Conservation (phyloP, 2,329 filamentous ascomycete species). For the Nakataea oryzae region DNA sequence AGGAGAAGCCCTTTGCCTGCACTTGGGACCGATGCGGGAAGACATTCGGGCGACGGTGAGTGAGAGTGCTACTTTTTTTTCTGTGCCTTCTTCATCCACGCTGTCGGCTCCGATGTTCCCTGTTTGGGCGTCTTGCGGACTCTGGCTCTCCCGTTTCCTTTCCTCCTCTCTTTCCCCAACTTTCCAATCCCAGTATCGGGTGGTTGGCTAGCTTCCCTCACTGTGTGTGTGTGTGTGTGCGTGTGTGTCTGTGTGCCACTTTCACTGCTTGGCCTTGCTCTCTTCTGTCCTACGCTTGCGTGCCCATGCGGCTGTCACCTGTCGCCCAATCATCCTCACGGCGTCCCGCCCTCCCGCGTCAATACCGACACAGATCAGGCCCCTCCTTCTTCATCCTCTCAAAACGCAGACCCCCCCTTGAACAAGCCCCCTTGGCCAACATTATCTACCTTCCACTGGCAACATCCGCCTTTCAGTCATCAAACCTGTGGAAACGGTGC, state of each 20-base stretch:
- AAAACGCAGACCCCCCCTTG: background rate
- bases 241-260: background rate
- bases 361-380: background rate
- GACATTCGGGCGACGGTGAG: constrained; percentile 52
- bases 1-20: constrained; percentile 54
- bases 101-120: background rate
- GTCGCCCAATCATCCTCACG: background rate
- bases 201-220: background rate
- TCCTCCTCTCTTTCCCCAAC: constrained; percentile 3
- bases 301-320: background rate
- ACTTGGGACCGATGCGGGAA: constrained; percentile 50
- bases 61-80: constrained; percentile 10
- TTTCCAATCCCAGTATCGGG: background rate
- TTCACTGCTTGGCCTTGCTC: background rate
- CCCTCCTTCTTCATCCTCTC: background rate
- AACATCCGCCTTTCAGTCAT: constrained; percentile 2
- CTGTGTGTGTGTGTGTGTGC: background rate
- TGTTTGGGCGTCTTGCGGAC: background rate
- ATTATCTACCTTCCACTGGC: constrained; percentile 1
- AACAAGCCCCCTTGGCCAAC: background rate
- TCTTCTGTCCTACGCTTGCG: background rate
- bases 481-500: background rate
- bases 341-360: background rate
- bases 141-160: constrained; percentile 7
- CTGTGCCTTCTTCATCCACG: constrained; percentile 2